Percentiles rank a stretch among this genome's conserved stretches.
These are phyloP conservation scores for Fusarium algeriense DNA, from an alignment of 2,329 filamentous ascomycete species.

Conservation along the genomic window DNA sequence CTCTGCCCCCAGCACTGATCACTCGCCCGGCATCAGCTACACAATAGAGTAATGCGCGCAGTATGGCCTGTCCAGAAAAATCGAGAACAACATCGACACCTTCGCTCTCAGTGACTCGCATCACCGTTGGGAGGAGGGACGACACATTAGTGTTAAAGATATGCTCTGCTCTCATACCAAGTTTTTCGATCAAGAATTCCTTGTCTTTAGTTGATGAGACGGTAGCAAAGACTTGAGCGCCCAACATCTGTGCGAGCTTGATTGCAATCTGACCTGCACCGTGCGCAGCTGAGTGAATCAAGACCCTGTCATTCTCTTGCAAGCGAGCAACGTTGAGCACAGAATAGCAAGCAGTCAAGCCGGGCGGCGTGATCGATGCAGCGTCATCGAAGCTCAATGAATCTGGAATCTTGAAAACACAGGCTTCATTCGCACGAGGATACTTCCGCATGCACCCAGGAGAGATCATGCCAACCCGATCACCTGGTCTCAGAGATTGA, in stretches of 20 bases:
- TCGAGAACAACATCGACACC: not conserved
- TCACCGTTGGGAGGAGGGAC: not conserved
- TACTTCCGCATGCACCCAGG: not conserved
- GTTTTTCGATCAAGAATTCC: fast-evolving
- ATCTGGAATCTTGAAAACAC: not conserved
- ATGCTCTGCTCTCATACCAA: fast-evolving
- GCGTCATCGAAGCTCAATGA: not conserved
- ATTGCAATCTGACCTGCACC: not conserved
- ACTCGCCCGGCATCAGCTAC: fast-evolving
- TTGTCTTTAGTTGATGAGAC: not conserved
- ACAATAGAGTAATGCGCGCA: not conserved
- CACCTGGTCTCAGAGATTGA: not conserved
- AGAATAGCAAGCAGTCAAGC: not conserved
- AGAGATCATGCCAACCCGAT: not conserved
- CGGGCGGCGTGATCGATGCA: fast-evolving
- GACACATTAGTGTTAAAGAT: not conserved
- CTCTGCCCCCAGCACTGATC: fast-evolving
- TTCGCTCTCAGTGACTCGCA: not conserved
- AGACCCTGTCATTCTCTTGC: not conserved
- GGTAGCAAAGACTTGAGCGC: fast-evolving
- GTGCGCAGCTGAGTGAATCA: not conserved
- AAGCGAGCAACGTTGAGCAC: not conserved
- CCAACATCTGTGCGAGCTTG: fast-evolving
- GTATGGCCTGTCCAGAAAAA: not conserved
- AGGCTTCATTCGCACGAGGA: not conserved